phyloP scores from a whole-genome alignment of 495 filamentous ascomycete genomes.

The Talaromyces wortmannii region DNA sequence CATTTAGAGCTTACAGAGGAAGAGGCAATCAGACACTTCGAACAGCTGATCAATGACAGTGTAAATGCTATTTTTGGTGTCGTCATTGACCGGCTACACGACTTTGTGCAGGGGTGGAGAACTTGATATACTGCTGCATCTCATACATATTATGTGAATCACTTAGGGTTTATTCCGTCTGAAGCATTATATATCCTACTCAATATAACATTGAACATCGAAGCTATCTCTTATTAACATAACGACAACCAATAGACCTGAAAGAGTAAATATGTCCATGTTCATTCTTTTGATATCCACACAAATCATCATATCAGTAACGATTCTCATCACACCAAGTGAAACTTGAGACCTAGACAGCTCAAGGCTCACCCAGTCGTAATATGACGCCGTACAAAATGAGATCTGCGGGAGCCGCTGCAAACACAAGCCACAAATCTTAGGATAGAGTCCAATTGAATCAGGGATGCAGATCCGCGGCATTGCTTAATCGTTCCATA shows the following conservation, averaged over 20 bases:
- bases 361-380: too few relatives aligned
- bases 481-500: not conserved
- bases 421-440: too few relatives aligned
- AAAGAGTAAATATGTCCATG: too few relatives aligned
- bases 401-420: too few relatives aligned
- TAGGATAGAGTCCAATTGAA: not conserved
- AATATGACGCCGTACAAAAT: too few relatives aligned
- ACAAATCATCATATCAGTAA: too few relatives aligned
- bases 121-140: constrained; percentile 35
- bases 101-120: constrained; percentile 84
- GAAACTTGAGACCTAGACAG: too few relatives aligned
- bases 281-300: too few relatives aligned
- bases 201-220: not conserved
- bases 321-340: too few relatives aligned
- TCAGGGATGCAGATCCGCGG: too few relatives aligned
- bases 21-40: constrained; percentile 82
- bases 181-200: not conserved
- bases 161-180: not conserved
- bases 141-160: too few relatives aligned
- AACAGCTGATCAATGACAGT: constrained; percentile 81
- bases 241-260: not conserved
- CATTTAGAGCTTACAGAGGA: constrained; percentile 90
- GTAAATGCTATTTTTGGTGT: constrained; percentile 83
- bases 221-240: not conserved
- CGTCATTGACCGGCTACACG: constrained; percentile 92